Base-by-base conservation (phyloP, 1,139 yeast species). In the Blastobotrys illinoisensis region DNA sequence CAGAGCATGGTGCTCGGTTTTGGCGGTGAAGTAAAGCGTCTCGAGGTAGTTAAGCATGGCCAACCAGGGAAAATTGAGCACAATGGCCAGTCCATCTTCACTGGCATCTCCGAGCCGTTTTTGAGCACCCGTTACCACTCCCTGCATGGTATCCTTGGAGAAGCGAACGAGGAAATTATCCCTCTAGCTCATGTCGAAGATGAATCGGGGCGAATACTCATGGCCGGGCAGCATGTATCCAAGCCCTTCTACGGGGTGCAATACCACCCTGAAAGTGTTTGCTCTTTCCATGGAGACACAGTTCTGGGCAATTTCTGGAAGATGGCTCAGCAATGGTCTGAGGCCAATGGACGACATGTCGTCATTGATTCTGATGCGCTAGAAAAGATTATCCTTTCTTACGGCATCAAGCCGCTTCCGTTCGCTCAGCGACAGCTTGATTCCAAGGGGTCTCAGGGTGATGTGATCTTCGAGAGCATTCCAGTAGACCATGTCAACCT, bases 221-320 rank as follows among this genome's bases (percentile, higher is more conserved):
- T 93, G 99, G 96, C 96, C 0, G 95, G 80, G 0, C 79, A 73
- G 63, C 93, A 88, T 64, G 62, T 54, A 0, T 24, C 52, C 0
- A 71, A 74, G 24, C 98, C 98, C 0, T 87, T 86, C 71, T 91
- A 78, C 70, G 99, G 97, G 0, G 97, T 95, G 1, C 99, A 95
- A 64, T 95, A 91, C 65, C 99, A 95, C 65, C 99, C 99, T 0
- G 99, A 95, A 66, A 89, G 97, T 0, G 81, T 93, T 46, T 89
- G 97, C 64, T 90, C 98, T 0, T 73, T 76, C 11, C 66, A 72
- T 51, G 99, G 99, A 1, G 75, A 68, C 2, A 67, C 70, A 6
- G 70, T 93, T 54, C 67, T 91, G 2, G 60, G 63, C 20, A 87
- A 86, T 65, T 93, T 93, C 67, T 79, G 88, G 73, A 40, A 57